Percentiles rank a stretch among this genome's conserved stretches.
phyloP scores from a whole-genome alignment of 1,284 basidiomycete species.

The Ustilago curta region DNA sequence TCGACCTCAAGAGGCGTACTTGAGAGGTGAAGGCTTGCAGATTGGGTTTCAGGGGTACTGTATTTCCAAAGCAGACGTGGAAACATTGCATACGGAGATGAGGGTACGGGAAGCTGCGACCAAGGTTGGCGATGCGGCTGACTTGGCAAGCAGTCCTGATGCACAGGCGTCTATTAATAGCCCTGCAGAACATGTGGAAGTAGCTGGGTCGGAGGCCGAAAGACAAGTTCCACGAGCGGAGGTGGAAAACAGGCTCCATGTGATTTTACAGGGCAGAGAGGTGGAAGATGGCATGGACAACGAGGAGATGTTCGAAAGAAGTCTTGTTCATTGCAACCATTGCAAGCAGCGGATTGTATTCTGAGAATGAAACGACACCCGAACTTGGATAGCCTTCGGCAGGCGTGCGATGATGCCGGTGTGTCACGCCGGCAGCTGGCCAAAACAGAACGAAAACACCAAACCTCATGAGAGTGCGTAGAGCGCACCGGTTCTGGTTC shows the following conservation, averaged over 20 bases:
- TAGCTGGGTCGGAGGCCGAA: not conserved
- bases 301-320: conserved; percentile 42
- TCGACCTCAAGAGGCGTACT: conserved; percentile 11
- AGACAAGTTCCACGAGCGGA: conserved; percentile 8
- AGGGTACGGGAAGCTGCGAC: not conserved
- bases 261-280: conserved; percentile 37
- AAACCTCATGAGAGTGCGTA: too few species aligned
- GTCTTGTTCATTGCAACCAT: conserved; percentile 36
- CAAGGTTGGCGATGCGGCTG: too few species aligned
- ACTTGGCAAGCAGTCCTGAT: too few species aligned
- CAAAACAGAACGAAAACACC: too few species aligned
- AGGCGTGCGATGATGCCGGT: too few species aligned
- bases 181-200: not conserved
- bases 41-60: conserved; percentile 43
- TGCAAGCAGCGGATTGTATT: conserved; percentile 35
- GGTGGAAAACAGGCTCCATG: conserved; percentile 12
- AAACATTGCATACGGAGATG: conserved; percentile 1
- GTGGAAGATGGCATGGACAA: conserved; percentile 21
- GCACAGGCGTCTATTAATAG: not conserved
- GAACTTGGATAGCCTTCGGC: not conserved
- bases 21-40: conserved; percentile 40
- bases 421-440: not conserved
- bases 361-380: conserved; percentile 4
- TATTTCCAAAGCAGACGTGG: conserved; percentile 1
- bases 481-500: too few species aligned